Evolutionary conservation across 2,329 filamentous ascomycete genomes (phyloP).

Genomic region (Ciborinia camelliae): DNA sequence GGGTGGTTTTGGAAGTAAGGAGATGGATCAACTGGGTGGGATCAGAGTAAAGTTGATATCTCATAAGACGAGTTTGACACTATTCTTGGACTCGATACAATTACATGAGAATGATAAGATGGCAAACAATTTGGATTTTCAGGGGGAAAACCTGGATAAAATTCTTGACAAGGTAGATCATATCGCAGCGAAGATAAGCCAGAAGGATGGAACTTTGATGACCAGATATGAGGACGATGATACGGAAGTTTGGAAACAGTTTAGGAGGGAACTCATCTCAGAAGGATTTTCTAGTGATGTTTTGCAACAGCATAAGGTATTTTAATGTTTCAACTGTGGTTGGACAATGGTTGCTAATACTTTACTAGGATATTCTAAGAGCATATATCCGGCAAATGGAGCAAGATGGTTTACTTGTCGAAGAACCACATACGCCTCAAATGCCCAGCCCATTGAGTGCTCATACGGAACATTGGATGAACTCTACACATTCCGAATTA

Average conservation of each 20-base stretch:
- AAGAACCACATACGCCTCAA: conserved; percentile 38
- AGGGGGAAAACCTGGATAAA: conserved; percentile 44
- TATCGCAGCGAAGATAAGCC: conserved; percentile 52
- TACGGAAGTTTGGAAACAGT: conserved; percentile 55
- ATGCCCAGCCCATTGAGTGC: conserved; percentile 31
- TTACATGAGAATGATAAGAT: conserved; percentile 47
- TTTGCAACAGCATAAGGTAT: conserved; percentile 55
- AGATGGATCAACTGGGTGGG: conserved; percentile 36
- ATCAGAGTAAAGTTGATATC: conserved; percentile 45
- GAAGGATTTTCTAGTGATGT: conserved; percentile 57
- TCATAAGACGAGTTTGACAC: conserved; percentile 52
- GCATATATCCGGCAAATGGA: conserved; percentile 61
- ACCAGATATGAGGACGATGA: conserved; percentile 43
- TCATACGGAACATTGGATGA: conserved; percentile 31
- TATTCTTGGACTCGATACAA: conserved; percentile 57
- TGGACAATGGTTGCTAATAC: conserved; percentile 23
- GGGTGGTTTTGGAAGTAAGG: conserved; percentile 31
- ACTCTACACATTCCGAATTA: conserved; percentile 22
- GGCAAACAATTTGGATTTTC: conserved; percentile 31
- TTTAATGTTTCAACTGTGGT: background rate
- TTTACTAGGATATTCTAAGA: conserved; percentile 51
- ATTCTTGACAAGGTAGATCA: conserved; percentile 60
- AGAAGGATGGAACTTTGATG: conserved; percentile 39
- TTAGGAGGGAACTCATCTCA: conserved; percentile 54
- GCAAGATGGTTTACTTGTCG: conserved; percentile 52